Conservation (phyloP, 2,329 filamentous ascomycete species). For the Colletotrichum spinosum region DNA sequence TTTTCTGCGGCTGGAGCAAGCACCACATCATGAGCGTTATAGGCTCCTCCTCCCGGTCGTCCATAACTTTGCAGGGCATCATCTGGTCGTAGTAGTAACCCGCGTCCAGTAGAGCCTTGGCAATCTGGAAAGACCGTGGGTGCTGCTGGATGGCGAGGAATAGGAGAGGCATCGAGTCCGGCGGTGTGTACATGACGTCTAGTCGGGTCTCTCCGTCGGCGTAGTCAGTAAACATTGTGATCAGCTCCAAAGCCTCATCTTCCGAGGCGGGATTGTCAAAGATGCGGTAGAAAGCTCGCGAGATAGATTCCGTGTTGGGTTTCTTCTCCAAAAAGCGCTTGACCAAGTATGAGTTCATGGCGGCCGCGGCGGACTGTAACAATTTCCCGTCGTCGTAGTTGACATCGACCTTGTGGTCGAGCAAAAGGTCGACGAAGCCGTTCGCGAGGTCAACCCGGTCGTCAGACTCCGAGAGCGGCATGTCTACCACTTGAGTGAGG, state of each 20-base stretch:
- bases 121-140: conserved; percentile 64
- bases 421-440: conserved; percentile 57
- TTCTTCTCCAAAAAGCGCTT: conserved; percentile 60
- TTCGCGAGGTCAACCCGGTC: conserved; percentile 55
- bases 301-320: conserved; percentile 62
- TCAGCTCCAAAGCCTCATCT: conserved; percentile 61
- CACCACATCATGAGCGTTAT: conserved; percentile 71
- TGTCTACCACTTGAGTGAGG: conserved; percentile 59
- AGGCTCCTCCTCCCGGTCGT: conserved; percentile 63
- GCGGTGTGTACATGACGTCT: conserved; percentile 61
- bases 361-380: conserved; percentile 64
- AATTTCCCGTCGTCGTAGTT: conserved; percentile 62
- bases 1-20: conserved; percentile 71
- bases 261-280: conserved; percentile 64
- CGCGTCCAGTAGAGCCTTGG: conserved; percentile 64
- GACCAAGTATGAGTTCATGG: conserved; percentile 62
- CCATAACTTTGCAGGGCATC: conserved; percentile 55
- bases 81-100: conserved; percentile 71
- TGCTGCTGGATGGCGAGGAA: conserved; percentile 66
- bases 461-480: conserved; percentile 45
- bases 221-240: conserved; percentile 64
- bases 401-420: conserved; percentile 57
- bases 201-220: conserved; percentile 59
- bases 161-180: conserved; percentile 59
- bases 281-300: conserved; percentile 66